phyloP scores from a whole-genome alignment of 2,329 filamentous ascomycete species.

The Drechslerella coelobrocha region DNA sequence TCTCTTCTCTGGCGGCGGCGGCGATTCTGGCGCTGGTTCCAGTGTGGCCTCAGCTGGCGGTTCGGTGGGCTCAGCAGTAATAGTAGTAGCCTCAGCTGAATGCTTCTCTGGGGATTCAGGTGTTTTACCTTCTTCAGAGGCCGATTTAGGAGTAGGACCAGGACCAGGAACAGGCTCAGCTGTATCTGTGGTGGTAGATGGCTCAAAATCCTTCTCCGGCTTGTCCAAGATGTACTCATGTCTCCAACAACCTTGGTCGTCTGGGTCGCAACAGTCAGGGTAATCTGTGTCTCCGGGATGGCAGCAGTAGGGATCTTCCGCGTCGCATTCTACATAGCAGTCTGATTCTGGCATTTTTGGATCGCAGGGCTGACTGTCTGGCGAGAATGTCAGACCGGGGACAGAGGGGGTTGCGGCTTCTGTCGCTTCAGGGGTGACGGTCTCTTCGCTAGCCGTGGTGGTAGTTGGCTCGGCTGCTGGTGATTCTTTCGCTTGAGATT shows the following conservation, averaged over 20 bases:
- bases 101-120: background rate
- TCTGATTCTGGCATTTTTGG: conserved; percentile 34
- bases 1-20: conserved; percentile 1
- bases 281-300: conserved; percentile 38
- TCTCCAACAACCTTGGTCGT: conserved; percentile 41
- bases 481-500: background rate
- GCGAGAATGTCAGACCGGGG: conserved; percentile 26
- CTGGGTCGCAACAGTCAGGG: conserved; percentile 41
- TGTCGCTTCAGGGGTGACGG: background rate
- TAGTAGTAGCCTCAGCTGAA: background rate
- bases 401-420: conserved; percentile 14
- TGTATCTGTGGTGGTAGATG: conserved; percentile 5
- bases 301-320: conserved; percentile 42
- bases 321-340: conserved; percentile 37
- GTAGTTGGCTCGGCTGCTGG: background rate
- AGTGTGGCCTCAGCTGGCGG: background rate
- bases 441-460: background rate
- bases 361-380: conserved; percentile 25
- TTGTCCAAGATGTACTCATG: conserved; percentile 41
- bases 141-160: conserved; percentile 1
- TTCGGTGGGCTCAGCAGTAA: conserved; percentile 1
- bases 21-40: background rate
- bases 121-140: background rate
- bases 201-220: background rate
- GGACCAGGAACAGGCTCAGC: conserved; percentile 6